phyloP scores from a whole-genome alignment of 2,329 filamentous ascomycete species.

The Penicillium sp. region DNA sequence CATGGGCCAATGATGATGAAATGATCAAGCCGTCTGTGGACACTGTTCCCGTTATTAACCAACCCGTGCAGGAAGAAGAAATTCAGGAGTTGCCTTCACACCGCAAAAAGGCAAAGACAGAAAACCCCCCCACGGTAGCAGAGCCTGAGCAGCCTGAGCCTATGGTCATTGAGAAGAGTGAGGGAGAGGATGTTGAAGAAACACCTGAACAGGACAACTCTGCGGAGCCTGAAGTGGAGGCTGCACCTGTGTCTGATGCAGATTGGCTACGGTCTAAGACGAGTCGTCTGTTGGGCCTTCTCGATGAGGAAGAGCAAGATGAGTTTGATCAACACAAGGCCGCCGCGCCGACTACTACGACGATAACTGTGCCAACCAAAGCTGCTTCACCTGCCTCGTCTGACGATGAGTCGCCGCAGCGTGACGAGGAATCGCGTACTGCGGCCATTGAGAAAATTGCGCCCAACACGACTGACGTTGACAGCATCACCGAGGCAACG shows the following conservation, averaged over 20 bases:
- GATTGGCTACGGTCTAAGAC: conserved; percentile 92
- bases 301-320: conserved; percentile 62
- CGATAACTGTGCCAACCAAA: conserved; percentile 7
- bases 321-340: conserved; percentile 36
- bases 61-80: conserved; percentile 20
- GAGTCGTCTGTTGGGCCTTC: conserved; percentile 77
- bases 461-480: conserved; percentile 14
- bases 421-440: conserved; percentile 22
- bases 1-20: conserved; percentile 57
- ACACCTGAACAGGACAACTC: conserved; percentile 16
- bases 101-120: conserved; percentile 45
- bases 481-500: conserved; percentile 15
- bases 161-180: conserved; percentile 26
- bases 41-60: conserved; percentile 20
- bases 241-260: conserved; percentile 61
- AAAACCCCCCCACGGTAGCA: conserved; percentile 50
- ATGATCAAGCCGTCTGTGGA: conserved; percentile 30
- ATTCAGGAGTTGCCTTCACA: conserved; percentile 42
- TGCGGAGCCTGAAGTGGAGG: conserved; percentile 28
- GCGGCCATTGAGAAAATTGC: conserved; percentile 18
- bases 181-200: conserved; percentile 17
- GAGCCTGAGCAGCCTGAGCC: conserved; percentile 19
- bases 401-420: neutral
- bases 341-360: conserved; percentile 13
- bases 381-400: conserved; percentile 1